Percentiles rank a stretch among this genome's conserved stretches.
These are phyloP conservation scores for Heracleum sosnowskyi DNA, from an alignment of 129 eudicot genomes.

Conservation along the genomic window DNA sequence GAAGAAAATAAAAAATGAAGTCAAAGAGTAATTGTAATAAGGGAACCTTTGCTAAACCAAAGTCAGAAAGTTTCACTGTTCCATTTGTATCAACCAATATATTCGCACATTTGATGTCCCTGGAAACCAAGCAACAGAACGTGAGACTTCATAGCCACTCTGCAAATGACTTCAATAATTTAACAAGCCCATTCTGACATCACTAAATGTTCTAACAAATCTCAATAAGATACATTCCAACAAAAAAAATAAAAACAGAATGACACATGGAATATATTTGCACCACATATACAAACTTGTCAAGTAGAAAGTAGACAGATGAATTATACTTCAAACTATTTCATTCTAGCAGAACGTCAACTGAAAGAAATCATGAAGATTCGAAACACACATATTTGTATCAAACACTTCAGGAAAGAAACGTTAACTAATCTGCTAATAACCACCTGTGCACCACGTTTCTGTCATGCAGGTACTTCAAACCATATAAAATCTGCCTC, in stretches of 20 bases:
- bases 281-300: neutral
- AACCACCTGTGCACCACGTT: slow-evolving; percentile 83
- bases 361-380: neutral
- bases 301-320: neutral
- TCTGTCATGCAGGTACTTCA: slow-evolving; percentile 76
- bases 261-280: neutral
- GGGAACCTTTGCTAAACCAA: slow-evolving; percentile 97
- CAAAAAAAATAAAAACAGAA: neutral
- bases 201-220: neutral
- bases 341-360: neutral
- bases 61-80: slow-evolving; percentile 89
- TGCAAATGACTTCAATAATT: neutral
- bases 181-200: neutral
- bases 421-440: neutral
- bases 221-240: neutral
- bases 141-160: neutral
- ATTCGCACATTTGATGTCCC: slow-evolving; percentile 97
- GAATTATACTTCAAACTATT: neutral
- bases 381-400: neutral
- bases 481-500: slow-evolving; percentile 77
- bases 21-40: neutral
- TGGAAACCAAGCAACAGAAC: slow-evolving; percentile 26
- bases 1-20: neutral
- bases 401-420: neutral
- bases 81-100: slow-evolving; percentile 75